A percentile compares a stretch with the other conserved stretches of the same genome.
Conservation (phyloP, 2,329 filamentous ascomycete genomes). For the Botrytis pseudocinerea region DNA sequence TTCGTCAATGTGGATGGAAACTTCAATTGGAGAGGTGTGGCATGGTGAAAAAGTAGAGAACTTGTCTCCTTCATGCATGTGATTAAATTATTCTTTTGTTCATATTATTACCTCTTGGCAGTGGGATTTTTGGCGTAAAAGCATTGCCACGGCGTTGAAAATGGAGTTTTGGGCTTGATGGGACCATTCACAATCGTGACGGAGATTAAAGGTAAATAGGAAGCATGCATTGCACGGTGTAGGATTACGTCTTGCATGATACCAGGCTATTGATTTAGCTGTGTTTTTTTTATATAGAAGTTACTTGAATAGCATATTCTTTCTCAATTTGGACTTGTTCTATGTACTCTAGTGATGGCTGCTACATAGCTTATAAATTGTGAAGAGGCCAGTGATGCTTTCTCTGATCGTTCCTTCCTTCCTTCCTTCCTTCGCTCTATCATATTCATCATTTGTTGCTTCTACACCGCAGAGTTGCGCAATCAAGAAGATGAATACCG, state of each 20-base stretch:
- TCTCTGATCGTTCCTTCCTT: neutral
- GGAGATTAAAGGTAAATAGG: neutral
- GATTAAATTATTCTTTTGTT: conserved; percentile 5
- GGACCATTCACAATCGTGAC: neutral
- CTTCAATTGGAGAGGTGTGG: conserved; percentile 57
- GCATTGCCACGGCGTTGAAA: conserved; percentile 1
- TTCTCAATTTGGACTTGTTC: no score
- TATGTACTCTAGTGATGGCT: neutral
- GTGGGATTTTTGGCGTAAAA: neutral
- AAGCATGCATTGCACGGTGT: conserved; percentile 9
- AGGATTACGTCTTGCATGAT: neutral
- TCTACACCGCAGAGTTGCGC: neutral
- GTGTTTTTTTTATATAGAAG: neutral
- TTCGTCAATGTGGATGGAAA: conserved; percentile 82
- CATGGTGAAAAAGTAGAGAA: conserved; percentile 30
- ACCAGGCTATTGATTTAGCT: neutral
- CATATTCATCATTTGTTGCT: neutral
- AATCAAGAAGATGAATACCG: neutral
- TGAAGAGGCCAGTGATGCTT: neutral
- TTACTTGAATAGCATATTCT: neutral
- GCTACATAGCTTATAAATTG: neutral
- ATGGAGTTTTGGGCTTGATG: conserved; percentile 8
- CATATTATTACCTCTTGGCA: neutral
- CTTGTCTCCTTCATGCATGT: neutral
- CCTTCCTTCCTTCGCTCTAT: neutral